These are phyloP conservation scores for Colletotrichum trifolii DNA, from an alignment of 2,329 filamentous ascomycete species.

Conservation along the genomic window DNA sequence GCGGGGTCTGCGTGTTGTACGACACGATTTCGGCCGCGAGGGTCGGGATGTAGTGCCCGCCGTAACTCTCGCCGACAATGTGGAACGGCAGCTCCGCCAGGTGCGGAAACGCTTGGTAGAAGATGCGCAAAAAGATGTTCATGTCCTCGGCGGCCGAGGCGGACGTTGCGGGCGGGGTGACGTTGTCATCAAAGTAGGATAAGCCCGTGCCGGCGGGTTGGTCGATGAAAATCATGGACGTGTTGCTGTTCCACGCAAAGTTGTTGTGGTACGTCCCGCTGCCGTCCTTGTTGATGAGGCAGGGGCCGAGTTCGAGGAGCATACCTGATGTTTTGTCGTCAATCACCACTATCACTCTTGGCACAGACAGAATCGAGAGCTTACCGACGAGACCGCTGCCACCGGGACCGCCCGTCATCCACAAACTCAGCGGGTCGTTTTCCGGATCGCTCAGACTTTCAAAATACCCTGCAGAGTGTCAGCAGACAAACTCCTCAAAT, in stretches of 20 bases:
- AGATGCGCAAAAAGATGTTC: slow-evolving; percentile 60
- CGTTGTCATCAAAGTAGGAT: slow-evolving; percentile 51
- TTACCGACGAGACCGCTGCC: slow-evolving; percentile 61
- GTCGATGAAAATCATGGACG: slow-evolving; percentile 55
- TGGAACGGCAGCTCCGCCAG: slow-evolving; percentile 52
- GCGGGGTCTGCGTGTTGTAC: slow-evolving; percentile 54
- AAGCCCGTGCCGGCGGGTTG: slow-evolving; percentile 70
- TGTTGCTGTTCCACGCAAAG: slow-evolving; percentile 39
- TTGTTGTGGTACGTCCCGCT: slow-evolving; percentile 34
- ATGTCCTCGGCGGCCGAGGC: slow-evolving; percentile 58
- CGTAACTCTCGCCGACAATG: slow-evolving; percentile 61
- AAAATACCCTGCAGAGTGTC: slow-evolving; percentile 39
- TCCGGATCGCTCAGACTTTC: slow-evolving; percentile 42
- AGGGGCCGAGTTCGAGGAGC: slow-evolving; percentile 37
- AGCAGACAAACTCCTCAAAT: background rate
- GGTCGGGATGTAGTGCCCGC: slow-evolving; percentile 59
- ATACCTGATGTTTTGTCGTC: slow-evolving; percentile 7
- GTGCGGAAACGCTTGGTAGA: slow-evolving; percentile 57
- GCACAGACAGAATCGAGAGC: background rate
- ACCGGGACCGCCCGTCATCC: slow-evolving; percentile 70
- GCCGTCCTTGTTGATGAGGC: slow-evolving; percentile 32
- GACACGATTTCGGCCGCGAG: slow-evolving; percentile 55
- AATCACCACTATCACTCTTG: background rate
- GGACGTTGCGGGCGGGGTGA: slow-evolving; percentile 48
- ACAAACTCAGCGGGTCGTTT: slow-evolving; percentile 59